A percentile compares a stretch with the other conserved stretches of the same genome.
phyloP scores from a whole-genome alignment of 108 stramenopile genomes.

The Skeletonema costatum region DNA sequence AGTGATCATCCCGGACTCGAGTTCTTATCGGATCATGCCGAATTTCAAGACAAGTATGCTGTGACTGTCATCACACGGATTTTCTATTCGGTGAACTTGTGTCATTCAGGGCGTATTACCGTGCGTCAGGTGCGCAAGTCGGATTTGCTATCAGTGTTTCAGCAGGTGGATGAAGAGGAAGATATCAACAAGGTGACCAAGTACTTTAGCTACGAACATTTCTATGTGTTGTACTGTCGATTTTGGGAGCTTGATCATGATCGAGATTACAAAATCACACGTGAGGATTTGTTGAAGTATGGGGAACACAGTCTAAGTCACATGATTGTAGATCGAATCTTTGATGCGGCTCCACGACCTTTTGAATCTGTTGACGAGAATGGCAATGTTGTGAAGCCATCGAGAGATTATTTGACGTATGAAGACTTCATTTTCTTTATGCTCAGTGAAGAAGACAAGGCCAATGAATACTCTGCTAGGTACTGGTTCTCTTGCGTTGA shows the following conservation, averaged over 20 bases:
- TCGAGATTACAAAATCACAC: conserved; percentile 91
- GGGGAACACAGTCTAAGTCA: conserved; percentile 94
- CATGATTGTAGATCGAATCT: conserved; percentile 97
- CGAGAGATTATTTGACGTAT: conserved; percentile 82
- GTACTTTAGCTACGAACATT: conserved; percentile 96
- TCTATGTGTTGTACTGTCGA: conserved; percentile 98
- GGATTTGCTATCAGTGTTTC: conserved; percentile 85
- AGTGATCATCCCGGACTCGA: conserved; percentile 89
- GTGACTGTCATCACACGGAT: conserved; percentile 97
- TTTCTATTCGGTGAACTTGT: conserved; percentile 91
- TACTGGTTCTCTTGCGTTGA: conserved; percentile 98
- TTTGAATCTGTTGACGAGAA: conserved; percentile 51
- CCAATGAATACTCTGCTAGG: conserved; percentile 86
- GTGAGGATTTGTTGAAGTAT: conserved; percentile 95
- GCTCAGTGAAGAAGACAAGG: conserved; percentile 97
- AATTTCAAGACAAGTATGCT: conserved; percentile 98
- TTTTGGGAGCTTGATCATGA: conserved; percentile 99
- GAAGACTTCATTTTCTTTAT: conserved; percentile 99
- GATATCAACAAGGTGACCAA: conserved; percentile 97
- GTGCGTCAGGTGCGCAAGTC: conserved; percentile 85
- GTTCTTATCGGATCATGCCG: conserved; percentile 91
- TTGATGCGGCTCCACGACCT: conserved; percentile 89
- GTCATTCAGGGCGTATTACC: conserved; percentile 91
- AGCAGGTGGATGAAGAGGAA: conserved; percentile 92
- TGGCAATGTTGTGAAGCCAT: conserved; percentile 39